phyloP scores from a whole-genome alignment of 1,284 basidiomycete genomes.

The Leccinum pachyderme region DNA sequence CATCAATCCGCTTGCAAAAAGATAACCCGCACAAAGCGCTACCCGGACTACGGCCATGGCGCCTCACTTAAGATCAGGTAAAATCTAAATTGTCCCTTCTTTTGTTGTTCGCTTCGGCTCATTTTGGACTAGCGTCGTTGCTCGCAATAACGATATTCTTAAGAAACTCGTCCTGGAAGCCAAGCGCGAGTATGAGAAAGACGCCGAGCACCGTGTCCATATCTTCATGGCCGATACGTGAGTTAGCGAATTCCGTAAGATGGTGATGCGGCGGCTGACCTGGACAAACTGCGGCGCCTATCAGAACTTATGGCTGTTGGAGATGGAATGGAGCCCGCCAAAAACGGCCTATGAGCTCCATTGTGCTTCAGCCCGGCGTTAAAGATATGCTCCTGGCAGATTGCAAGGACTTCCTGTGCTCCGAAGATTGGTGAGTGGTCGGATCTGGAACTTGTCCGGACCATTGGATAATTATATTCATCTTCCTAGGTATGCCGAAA shows the following conservation, averaged over 20 bases:
- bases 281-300: background rate
- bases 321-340: slow-evolving; percentile 83
- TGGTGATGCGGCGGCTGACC: slow-evolving; percentile 6
- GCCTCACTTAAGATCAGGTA: slow-evolving; percentile 78
- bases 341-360: slow-evolving; percentile 83
- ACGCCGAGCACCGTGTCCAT: slow-evolving; percentile 82
- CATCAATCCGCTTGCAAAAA: slow-evolving; percentile 35
- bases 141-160: slow-evolving; percentile 79
- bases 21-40: slow-evolving; percentile 77
- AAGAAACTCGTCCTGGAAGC: slow-evolving; percentile 82
- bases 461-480: slow-evolving; percentile 12
- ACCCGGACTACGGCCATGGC: slow-evolving; percentile 68
- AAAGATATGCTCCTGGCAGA: slow-evolving; percentile 85
- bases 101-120: slow-evolving; percentile 4
- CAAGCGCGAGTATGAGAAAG: slow-evolving; percentile 82
- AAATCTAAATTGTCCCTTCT: background rate
- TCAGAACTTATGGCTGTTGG: slow-evolving; percentile 71
- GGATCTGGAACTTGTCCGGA: slow-evolving; percentile 8
- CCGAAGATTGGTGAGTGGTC: slow-evolving; percentile 72
- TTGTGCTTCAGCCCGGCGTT: slow-evolving; percentile 79
- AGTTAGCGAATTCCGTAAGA: slow-evolving; percentile 32
- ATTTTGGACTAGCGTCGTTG: slow-evolving; percentile 60
- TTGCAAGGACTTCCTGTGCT: slow-evolving; percentile 79
- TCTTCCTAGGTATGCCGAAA: slow-evolving; percentile 71
- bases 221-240: slow-evolving; percentile 86